Evolutionary conservation across 179 eudicot genomes (phyloP).

Genomic region (Beta corolliflora): DNA sequence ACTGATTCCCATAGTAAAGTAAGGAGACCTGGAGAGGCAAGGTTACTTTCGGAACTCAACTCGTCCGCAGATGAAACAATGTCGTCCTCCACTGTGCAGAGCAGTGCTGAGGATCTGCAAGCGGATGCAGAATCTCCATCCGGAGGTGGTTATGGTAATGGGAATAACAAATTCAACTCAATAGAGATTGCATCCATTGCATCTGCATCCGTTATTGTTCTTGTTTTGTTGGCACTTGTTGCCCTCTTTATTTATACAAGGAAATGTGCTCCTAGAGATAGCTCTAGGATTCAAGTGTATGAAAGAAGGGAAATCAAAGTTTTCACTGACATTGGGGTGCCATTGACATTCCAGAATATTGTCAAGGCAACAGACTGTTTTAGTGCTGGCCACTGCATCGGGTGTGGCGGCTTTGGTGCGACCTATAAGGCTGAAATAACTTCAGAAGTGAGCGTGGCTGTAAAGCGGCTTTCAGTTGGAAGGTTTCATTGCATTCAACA

Average conservation of each 20-base stretch:
- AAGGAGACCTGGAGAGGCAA: slow-evolving; percentile 8
- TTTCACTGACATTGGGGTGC: slow-evolving; percentile 60
- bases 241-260: slow-evolving; percentile 46
- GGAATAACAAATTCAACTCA: slow-evolving; percentile 34
- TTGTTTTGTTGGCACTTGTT: slow-evolving; percentile 48
- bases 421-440: slow-evolving; percentile 66
- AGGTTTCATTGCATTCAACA: slow-evolving; percentile 64
- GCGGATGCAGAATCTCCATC: slow-evolving; percentile 35
- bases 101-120: slow-evolving; percentile 33
- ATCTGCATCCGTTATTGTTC: slow-evolving; percentile 47
- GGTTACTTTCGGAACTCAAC: slow-evolving; percentile 30
- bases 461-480: slow-evolving; percentile 60
- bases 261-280: slow-evolving; percentile 38
- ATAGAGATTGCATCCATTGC: slow-evolving; percentile 48
- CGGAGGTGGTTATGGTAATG: slow-evolving; percentile 16
- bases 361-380: slow-evolving; percentile 63
- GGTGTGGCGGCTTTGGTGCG: slow-evolving; percentile 71
- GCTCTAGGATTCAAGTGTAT: slow-evolving; percentile 44
- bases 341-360: slow-evolving; percentile 51
- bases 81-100: slow-evolving; percentile 36
- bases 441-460: slow-evolving; percentile 54
- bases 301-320: slow-evolving; percentile 46
- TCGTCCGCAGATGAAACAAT: slow-evolving; percentile 30
- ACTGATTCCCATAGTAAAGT: slow-evolving; percentile 19
- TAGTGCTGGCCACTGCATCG: slow-evolving; percentile 61